These are phyloP conservation scores for Hymenoscyphus fructigenus DNA, from an alignment of 2,329 filamentous ascomycete species.

Conservation along the genomic window DNA sequence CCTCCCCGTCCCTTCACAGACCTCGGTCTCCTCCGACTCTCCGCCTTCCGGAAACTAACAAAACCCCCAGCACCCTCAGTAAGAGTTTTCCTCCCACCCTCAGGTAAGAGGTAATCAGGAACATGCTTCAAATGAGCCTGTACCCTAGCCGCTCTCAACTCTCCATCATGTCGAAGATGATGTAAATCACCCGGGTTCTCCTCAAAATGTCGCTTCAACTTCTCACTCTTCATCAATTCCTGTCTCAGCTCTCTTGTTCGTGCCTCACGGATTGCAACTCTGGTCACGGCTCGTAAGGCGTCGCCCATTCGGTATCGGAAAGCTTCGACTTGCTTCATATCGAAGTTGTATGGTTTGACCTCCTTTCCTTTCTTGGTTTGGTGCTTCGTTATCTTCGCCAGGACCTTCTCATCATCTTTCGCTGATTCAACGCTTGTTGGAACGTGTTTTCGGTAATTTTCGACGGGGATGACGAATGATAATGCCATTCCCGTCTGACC, in stretches of 20 bases:
- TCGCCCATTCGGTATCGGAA: conserved; percentile 96
- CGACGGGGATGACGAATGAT: conserved; percentile 86
- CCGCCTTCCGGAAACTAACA: conserved; percentile 62
- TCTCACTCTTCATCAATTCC: conserved; percentile 90
- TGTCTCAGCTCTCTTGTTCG: conserved; percentile 82
- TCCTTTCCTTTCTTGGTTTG: conserved; percentile 78
- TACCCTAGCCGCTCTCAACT: conserved; percentile 77
- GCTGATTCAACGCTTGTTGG: conserved; percentile 74
- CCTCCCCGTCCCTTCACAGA: conserved; percentile 48
- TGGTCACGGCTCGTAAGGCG: conserved; percentile 84
- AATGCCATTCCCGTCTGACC: conserved; percentile 91
- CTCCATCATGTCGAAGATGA: conserved; percentile 86
- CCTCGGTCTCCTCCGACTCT: conserved; percentile 39
- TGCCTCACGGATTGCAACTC: conserved; percentile 86
- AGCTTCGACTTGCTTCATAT: conserved; percentile 89
- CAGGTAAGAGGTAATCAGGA: conserved; percentile 86
- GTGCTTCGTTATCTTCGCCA: conserved; percentile 75
- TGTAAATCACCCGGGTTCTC: conserved; percentile 90
- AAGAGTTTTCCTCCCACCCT: conserved; percentile 68
- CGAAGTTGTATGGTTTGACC: conserved; percentile 88
- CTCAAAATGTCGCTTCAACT: conserved; percentile 92
- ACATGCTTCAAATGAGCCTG: conserved; percentile 93
- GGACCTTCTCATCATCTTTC: conserved; percentile 80
- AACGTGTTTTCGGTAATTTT: conserved; percentile 84
- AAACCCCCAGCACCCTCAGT: conserved; percentile 69